Percentiles rank a stretch among this genome's conserved stretches.
Conservation (phyloP, 768 basidiomycete genomes). For the Tulasnella sp. region DNA sequence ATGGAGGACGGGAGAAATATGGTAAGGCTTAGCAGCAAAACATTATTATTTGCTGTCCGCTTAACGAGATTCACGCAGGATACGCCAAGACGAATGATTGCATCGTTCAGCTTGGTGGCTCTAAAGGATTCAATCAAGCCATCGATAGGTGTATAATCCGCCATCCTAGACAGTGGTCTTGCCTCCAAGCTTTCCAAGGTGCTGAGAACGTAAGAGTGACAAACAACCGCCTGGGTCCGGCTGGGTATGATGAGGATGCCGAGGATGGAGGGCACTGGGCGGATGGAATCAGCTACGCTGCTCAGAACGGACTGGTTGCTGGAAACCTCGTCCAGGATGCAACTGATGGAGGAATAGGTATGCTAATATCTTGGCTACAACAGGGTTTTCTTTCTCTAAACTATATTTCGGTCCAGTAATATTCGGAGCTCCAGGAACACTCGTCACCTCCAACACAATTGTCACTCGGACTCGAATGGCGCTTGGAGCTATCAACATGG, state of each 20-base stretch:
- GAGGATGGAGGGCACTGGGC: slow-evolving; percentile 29
- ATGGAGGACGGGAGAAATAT: slow-evolving; percentile 31
- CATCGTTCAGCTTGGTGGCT: slow-evolving; percentile 31
- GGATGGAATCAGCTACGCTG: slow-evolving; percentile 32
- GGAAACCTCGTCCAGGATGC: slow-evolving; percentile 32
- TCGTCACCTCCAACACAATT: slow-evolving; percentile 33
- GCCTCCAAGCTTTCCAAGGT: slow-evolving; percentile 33
- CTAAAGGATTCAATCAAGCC: slow-evolving; percentile 29
- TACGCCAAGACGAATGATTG: slow-evolving; percentile 27
- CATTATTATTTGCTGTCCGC: not conserved
- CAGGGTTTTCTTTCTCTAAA: not conserved
- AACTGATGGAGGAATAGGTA: slow-evolving; percentile 32
- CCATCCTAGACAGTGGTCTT: slow-evolving; percentile 32
- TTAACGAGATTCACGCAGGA: not conserved
- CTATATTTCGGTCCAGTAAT: slow-evolving; percentile 12
- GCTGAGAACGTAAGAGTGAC: slow-evolving; percentile 17
- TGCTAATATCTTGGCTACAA: not conserved
- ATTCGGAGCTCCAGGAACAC: slow-evolving; percentile 32
- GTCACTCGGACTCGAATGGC: slow-evolving; percentile 28
- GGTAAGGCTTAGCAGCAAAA: slow-evolving; percentile 6
- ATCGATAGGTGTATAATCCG: slow-evolving; percentile 32
- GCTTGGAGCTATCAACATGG: slow-evolving; percentile 34
- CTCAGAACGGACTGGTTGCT: slow-evolving; percentile 31
- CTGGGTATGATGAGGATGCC: slow-evolving; percentile 29
- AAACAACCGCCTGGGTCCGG: slow-evolving; percentile 27